Conservation (phyloP, 2,329 filamentous ascomycete species). For the Alternaria alternata region DNA sequence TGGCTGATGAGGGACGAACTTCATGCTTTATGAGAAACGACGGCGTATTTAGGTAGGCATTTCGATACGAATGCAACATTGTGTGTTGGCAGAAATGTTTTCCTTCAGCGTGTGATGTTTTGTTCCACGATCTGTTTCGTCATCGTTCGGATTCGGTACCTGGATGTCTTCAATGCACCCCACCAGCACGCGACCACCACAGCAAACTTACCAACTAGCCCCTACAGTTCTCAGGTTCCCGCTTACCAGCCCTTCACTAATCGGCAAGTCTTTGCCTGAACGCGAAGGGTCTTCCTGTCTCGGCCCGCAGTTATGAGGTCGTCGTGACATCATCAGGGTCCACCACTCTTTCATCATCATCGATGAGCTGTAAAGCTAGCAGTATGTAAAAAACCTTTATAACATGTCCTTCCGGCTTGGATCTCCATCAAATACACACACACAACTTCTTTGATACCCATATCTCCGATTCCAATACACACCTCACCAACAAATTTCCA, state of each 20-base stretch:
- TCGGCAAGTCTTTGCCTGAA: background rate
- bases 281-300: background rate
- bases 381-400: background rate
- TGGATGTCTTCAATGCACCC: background rate
- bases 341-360: constrained; percentile 17
- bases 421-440: background rate
- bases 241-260: background rate
- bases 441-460: background rate
- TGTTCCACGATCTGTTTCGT: background rate
- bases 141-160: background rate
- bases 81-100: background rate
- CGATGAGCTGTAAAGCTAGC: constrained; percentile 1
- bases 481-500: background rate
- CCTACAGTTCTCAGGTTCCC: background rate
- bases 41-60: constrained; percentile 2
- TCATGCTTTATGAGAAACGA: constrained; percentile 19
- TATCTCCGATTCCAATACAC: background rate
- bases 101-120: background rate
- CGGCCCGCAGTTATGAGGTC: constrained; percentile 25
- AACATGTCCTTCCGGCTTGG: constrained; percentile 1
- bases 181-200: background rate
- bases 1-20: constrained; percentile 14
- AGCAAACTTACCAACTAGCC: background rate
- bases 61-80: constrained; percentile 5
- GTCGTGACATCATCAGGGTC: constrained; percentile 30